Evolutionary conservation across 2,329 filamentous ascomycete genomes (phyloP).

Genomic region (Myriosclerotinia duriaeana): DNA sequence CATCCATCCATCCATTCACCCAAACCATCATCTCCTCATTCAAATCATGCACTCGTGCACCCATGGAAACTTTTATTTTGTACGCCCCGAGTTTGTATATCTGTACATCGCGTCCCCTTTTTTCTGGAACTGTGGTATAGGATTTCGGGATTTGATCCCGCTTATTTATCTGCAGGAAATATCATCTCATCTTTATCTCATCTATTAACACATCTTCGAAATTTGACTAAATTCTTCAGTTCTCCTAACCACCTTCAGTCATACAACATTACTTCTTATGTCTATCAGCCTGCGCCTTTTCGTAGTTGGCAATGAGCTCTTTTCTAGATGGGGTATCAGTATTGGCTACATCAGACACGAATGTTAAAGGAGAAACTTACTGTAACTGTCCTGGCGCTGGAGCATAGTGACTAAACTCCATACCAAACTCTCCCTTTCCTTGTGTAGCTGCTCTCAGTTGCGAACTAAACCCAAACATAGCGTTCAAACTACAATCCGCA

Average conservation of each 20-base stretch:
- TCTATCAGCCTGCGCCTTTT: conserved; percentile 63
- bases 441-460: conserved; percentile 91
- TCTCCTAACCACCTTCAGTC: background rate
- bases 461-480: conserved; percentile 96
- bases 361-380: conserved; percentile 50
- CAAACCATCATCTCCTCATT: background rate
- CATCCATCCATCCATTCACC: background rate
- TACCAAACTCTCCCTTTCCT: conserved; percentile 96
- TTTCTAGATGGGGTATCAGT: conserved; percentile 44
- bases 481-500: conserved; percentile 89
- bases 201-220: background rate
- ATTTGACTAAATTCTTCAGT: background rate
- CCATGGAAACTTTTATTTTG: conserved; percentile 11
- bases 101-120: background rate
- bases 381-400: conserved; percentile 85
- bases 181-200: background rate
- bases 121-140: background rate
- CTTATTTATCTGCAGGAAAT: background rate
- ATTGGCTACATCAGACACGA: background rate
- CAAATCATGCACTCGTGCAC: conserved; percentile 14
- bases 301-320: conserved; percentile 65
- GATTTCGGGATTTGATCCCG: background rate
- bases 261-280: conserved; percentile 37
- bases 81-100: conserved; percentile 12
- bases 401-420: conserved; percentile 98